phyloP scores from a whole-genome alignment of 2,329 filamentous ascomycete genomes.

The Parasarocladium wereldwijsianum region DNA sequence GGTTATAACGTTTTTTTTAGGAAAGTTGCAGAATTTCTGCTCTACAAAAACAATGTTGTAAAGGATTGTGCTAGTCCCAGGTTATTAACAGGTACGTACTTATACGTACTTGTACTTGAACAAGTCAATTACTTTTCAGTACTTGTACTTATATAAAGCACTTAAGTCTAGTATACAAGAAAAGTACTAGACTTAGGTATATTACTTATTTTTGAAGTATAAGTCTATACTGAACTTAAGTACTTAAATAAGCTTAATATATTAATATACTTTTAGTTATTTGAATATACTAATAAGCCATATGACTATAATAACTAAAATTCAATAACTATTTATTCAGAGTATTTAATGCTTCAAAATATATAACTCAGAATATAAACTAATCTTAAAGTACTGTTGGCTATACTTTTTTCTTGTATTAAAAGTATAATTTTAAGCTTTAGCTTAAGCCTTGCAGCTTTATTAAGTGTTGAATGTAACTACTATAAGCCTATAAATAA shows the following conservation, averaged over 20 bases:
- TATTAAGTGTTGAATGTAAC: conserved; percentile 4
- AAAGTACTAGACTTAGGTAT: too few relatives aligned
- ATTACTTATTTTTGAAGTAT: too few relatives aligned
- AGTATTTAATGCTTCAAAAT: background rate
- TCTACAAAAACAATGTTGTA: too few relatives aligned
- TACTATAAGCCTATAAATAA: background rate
- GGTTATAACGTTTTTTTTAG: too few relatives aligned
- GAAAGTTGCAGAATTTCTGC: too few relatives aligned
- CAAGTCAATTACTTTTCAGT: conserved; percentile 1
- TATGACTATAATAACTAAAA: background rate
- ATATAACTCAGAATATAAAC: background rate
- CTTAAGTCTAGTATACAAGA: background rate
- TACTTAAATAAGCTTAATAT: background rate
- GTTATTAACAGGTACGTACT: too few relatives aligned
- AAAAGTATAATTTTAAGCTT: background rate
- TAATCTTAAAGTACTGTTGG: background rate
- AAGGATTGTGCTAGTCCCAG: too few relatives aligned
- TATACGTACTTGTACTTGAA: too few relatives aligned
- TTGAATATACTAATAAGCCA: background rate
- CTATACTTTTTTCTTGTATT: background rate
- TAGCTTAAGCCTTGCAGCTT: conserved; percentile 4
- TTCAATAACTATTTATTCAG: background rate
- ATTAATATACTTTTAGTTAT: background rate
- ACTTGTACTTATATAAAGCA: background rate
- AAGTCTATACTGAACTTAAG: background rate